Percentiles rank a stretch among this genome's conserved stretches.
phyloP scores from a whole-genome alignment of 768 basidiomycete species.

The Boletus insuetus region DNA sequence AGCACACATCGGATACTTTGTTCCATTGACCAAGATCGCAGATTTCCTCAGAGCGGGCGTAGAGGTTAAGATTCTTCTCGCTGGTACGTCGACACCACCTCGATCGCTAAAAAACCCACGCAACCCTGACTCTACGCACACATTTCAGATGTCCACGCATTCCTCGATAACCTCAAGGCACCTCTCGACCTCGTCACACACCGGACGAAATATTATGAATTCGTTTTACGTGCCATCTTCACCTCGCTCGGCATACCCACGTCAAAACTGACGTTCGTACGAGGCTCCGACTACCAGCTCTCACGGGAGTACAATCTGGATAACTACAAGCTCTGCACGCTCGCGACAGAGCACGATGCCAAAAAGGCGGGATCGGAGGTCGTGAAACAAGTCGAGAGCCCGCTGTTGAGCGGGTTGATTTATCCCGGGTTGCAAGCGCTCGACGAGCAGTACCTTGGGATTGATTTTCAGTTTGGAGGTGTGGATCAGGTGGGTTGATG shows the following conservation, averaged over 20 bases:
- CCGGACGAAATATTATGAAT: slow-evolving; percentile 88
- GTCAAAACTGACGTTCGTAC: slow-evolving; percentile 76
- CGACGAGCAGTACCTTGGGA: slow-evolving; percentile 94
- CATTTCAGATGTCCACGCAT: slow-evolving; percentile 83
- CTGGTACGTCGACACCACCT: slow-evolving; percentile 45
- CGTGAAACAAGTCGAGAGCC: slow-evolving; percentile 94
- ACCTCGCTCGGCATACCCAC: slow-evolving; percentile 88
- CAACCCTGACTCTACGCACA: not conserved
- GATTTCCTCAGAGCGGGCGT: slow-evolving; percentile 95
- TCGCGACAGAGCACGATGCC: slow-evolving; percentile 92
- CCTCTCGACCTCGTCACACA: slow-evolving; percentile 87
- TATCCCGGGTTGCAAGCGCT: slow-evolving; percentile 97
- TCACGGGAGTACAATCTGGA: slow-evolving; percentile 90
- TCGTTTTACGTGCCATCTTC: slow-evolving; percentile 79
- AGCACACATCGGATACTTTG: slow-evolving; percentile 99
- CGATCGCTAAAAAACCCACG: not conserved
- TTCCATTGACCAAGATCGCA: slow-evolving; percentile 90
- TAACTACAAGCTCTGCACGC: slow-evolving; percentile 89
- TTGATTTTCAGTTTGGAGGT: slow-evolving; percentile 98
- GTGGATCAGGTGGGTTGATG: slow-evolving; percentile 77
- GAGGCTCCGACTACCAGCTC: slow-evolving; percentile 92
- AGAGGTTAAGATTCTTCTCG: slow-evolving; percentile 79
- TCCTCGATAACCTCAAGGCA: slow-evolving; percentile 96
- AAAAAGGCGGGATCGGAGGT: slow-evolving; percentile 99
- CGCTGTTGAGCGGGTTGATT: slow-evolving; percentile 84